Conservation (phyloP, 2,329 filamentous ascomycete species). For the Clonostachys solani region DNA sequence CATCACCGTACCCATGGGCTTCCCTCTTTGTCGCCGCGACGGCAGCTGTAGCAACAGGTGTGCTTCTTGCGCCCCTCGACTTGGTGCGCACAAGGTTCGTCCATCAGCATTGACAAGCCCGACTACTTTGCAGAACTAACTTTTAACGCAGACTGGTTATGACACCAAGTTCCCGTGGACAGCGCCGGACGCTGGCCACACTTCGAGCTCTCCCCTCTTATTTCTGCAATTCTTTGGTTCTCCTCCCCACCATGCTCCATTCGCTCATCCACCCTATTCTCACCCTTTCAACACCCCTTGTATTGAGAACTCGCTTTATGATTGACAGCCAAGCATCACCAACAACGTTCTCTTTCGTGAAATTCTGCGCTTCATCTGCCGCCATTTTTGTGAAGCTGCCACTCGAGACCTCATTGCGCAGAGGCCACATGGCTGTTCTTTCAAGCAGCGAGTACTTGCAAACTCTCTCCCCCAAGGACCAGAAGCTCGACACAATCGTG, state of each 20-base stretch:
- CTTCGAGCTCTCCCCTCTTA: slow-evolving; percentile 77
- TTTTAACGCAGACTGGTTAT: slow-evolving; percentile 62
- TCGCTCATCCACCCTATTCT: slow-evolving; percentile 80
- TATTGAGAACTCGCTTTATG: slow-evolving; percentile 78
- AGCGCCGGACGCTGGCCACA: slow-evolving; percentile 73
- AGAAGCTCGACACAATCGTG: slow-evolving; percentile 67
- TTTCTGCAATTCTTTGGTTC: slow-evolving; percentile 63
- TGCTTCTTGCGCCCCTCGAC: slow-evolving; percentile 83
- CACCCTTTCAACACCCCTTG: slow-evolving; percentile 75
- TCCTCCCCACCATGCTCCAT: slow-evolving; percentile 83
- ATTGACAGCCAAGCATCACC: slow-evolving; percentile 82
- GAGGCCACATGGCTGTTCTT: slow-evolving; percentile 77
- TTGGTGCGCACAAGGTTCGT: slow-evolving; percentile 73
- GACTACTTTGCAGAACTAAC: slow-evolving; percentile 16
- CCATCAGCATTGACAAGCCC: neutral
- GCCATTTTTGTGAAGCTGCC: slow-evolving; percentile 87
- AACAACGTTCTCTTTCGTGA: slow-evolving; percentile 73
- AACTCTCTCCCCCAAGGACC: slow-evolving; percentile 37
- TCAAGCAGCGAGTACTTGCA: slow-evolving; percentile 45
- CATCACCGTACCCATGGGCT: slow-evolving; percentile 76
- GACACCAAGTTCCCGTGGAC: slow-evolving; percentile 69
- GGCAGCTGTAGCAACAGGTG: slow-evolving; percentile 66
- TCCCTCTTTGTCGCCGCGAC: slow-evolving; percentile 70
- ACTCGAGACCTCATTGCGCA: slow-evolving; percentile 84
- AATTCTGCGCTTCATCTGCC: slow-evolving; percentile 73